Percentiles rank a stretch among this genome's conserved stretches.
These are phyloP conservation scores for Priceomyces fermenticarens DNA, from an alignment of 805 yeast genomes.

Conservation along the genomic window DNA sequence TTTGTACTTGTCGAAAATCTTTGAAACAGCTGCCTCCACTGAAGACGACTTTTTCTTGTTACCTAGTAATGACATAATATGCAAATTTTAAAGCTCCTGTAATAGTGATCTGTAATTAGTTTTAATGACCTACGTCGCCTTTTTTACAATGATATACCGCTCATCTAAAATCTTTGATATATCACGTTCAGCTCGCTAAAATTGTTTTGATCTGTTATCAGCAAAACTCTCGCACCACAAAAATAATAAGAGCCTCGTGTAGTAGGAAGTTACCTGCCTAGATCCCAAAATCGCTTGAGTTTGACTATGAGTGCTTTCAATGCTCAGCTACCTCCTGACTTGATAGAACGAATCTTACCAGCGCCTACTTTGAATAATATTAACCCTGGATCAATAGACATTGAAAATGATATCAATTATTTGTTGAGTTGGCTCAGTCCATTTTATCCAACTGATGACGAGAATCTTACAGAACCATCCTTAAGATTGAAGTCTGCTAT, in stretches of 20 bases:
- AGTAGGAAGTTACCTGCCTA: no score
- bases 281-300: neutral
- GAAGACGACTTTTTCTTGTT: neutral
- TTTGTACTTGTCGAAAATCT: conserved; percentile 31
- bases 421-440: conserved; percentile 34
- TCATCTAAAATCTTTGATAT: no score
- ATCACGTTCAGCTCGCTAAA: no score
- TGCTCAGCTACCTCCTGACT: conserved; percentile 2
- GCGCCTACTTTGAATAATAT: conserved; percentile 12
- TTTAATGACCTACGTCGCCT: no score
- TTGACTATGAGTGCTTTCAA: neutral
- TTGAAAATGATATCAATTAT: conserved; percentile 33
- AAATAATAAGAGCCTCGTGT: no score
- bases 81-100: neutral
- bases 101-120: no score
- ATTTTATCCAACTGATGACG: conserved; percentile 15
- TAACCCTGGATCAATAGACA: conserved; percentile 14
- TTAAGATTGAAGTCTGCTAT: conserved; percentile 36
- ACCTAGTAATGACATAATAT: neutral
- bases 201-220: no score
- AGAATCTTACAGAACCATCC: conserved; percentile 21
- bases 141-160: no score
- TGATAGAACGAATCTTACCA: conserved; percentile 13
- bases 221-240: no score
- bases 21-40: conserved; percentile 17